These are phyloP conservation scores for Coniella lustricola DNA, from an alignment of 2,329 filamentous ascomycete species.

Conservation along the genomic window DNA sequence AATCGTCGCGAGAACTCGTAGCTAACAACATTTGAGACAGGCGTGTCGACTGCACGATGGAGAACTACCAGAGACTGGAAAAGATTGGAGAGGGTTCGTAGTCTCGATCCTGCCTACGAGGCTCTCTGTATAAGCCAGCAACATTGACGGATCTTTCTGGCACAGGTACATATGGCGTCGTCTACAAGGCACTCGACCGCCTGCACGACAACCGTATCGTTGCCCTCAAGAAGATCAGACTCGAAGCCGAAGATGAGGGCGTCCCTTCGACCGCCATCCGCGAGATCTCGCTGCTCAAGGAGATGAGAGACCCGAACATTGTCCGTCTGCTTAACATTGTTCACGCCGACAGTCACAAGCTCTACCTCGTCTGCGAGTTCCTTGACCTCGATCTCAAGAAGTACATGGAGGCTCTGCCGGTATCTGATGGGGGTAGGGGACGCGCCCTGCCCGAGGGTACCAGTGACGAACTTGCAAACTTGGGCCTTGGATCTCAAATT, in stretches of 20 bases:
- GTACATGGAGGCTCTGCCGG: slow-evolving; percentile 84
- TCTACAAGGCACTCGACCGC: slow-evolving; percentile 84
- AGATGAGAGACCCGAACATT: slow-evolving; percentile 86
- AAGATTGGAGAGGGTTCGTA: slow-evolving; percentile 69
- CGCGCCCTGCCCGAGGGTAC: slow-evolving; percentile 74
- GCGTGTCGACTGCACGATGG: slow-evolving; percentile 9
- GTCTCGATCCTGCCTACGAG: not conserved
- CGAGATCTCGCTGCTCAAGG: slow-evolving; percentile 84
- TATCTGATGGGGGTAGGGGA: slow-evolving; percentile 71
- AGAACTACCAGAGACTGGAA: slow-evolving; percentile 72
- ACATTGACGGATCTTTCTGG: not conserved
- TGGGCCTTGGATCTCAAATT: slow-evolving; percentile 71
- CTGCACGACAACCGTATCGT: slow-evolving; percentile 73
- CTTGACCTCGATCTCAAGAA: slow-evolving; percentile 86
- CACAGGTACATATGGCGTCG: slow-evolving; percentile 79
- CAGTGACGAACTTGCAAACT: slow-evolving; percentile 51
- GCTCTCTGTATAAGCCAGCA: not conserved
- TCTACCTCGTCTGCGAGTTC: slow-evolving; percentile 85
- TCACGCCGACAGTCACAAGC: slow-evolving; percentile 84
- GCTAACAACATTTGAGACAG: slow-evolving; percentile 3
- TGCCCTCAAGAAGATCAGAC: slow-evolving; percentile 84
- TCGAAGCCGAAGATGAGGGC: slow-evolving; percentile 86
- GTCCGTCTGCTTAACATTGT: slow-evolving; percentile 82
- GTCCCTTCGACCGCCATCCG: slow-evolving; percentile 85
- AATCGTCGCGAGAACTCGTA: not conserved